Percentiles rank a stretch among this genome's conserved stretches.
phyloP scores from a whole-genome alignment of 177 flowering plant genomes.

The Vitis hybrid region DNA sequence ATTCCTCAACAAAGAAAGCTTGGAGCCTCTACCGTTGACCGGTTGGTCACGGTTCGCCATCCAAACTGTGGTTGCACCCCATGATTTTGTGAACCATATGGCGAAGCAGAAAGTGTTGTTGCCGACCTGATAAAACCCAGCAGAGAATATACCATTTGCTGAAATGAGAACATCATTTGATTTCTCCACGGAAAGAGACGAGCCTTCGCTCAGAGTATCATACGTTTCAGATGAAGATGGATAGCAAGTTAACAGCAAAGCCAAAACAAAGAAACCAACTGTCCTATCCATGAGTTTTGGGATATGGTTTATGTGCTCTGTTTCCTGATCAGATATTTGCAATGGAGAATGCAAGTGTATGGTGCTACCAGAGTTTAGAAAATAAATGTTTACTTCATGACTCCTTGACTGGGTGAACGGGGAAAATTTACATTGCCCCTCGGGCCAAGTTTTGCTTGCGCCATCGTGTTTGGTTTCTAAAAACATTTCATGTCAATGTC shows the following conservation, averaged over 20 bases:
- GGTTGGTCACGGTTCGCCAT: conserved; percentile 46
- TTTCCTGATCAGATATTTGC: no score
- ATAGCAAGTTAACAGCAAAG: not conserved
- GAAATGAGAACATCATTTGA: conserved; percentile 22
- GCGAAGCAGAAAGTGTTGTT: conserved; percentile 38
- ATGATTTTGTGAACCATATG: conserved; percentile 25
- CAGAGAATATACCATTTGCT: conserved; percentile 18
- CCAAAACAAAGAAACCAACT: not conserved
- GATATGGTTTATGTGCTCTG: not conserved
- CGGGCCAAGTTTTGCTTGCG: no score
- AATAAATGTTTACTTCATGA: no score
- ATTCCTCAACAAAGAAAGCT: conserved; percentile 6
- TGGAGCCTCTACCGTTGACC: conserved; percentile 35
- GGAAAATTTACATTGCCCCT: no score
- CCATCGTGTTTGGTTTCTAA: no score
- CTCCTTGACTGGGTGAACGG: no score
- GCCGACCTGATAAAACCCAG: conserved; percentile 39
- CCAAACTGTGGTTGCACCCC: conserved; percentile 29
- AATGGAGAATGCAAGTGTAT: no score
- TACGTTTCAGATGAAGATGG: not conserved
- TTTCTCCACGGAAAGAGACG: conserved; percentile 28
- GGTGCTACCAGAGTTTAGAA: no score
- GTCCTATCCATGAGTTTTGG: not conserved
- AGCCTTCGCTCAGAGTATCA: conserved; percentile 18
- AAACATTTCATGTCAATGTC: no score